Evolutionary conservation across 352 stramenopile genomes (phyloP), one percentile per base, ranked within the genome.

Genomic region (Plasmopara halstedii): DNA sequence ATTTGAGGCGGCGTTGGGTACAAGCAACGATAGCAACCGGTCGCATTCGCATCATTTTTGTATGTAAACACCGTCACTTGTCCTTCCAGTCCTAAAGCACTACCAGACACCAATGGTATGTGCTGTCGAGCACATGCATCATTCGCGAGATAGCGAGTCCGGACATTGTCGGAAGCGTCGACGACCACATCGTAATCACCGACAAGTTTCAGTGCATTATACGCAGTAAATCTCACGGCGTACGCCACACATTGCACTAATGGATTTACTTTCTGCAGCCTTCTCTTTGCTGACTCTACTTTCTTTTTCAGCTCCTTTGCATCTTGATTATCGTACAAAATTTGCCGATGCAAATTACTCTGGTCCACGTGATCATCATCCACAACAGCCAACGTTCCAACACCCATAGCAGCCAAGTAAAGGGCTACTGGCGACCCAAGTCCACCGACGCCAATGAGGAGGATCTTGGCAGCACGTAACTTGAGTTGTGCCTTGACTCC

Each of bases 331-430:
- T 83, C 85, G 57, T 98, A 94, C 19, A 98, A 76, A 41, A 98
- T 73, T 65, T 99, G 96, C 5, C 95, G 75, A 60, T 99, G 96
- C 46, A 99, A 65, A 68, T 99, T 99, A 42, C 79, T 97, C 32
- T 80, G 68, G 41, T 99, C 95, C 18, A 99, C 95, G 48, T 44
- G 34, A 66, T 99, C 96, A 54, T 90, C 79, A 62, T 99, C 96
- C 3, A 98, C 85, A 25, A 99, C 57, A 3, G 69, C 82, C n/a
- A 99, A 68, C 22, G 67, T 66, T 4, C 92, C 95, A 4, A 99
- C 74, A 2, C 95, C 96, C 63, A 96, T 95, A 7, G 79, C 89
- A 7, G 92, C 89, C 18, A 99, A 69, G 57, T 98, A 98, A 9
- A 98, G 58, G 25, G 97, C 73, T 3, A 96, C 79, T 18, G 96